Conservation (phyloP, 2,329 filamentous ascomycete species). For the Scedosporium boydii region DNA sequence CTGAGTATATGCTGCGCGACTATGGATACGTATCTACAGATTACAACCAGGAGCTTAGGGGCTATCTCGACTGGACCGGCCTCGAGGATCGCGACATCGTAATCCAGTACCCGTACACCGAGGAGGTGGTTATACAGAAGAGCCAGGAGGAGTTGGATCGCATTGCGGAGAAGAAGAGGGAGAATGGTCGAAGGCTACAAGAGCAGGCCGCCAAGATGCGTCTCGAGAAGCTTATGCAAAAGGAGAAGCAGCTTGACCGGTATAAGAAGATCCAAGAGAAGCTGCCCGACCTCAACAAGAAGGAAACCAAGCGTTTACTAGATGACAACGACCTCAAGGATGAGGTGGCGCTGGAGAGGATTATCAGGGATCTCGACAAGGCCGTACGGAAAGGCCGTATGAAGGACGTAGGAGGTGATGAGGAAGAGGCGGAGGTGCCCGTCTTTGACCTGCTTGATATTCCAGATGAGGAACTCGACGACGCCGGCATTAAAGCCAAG, state of each 20-base stretch:
- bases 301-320: slow-evolving; percentile 76
- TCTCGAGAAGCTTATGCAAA: slow-evolving; percentile 86
- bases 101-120: slow-evolving; percentile 87
- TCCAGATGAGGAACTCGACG: slow-evolving; percentile 86
- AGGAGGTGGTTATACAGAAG: slow-evolving; percentile 84
- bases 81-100: slow-evolving; percentile 83
- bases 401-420: slow-evolving; percentile 78
- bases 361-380: slow-evolving; percentile 82
- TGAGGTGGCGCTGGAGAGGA: slow-evolving; percentile 73
- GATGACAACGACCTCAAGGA: slow-evolving; percentile 91
- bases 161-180: slow-evolving; percentile 88
- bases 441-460: slow-evolving; percentile 83
- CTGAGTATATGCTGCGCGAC: slow-evolving; percentile 76
- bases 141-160: slow-evolving; percentile 85
- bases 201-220: slow-evolving; percentile 97
- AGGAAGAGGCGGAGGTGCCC: slow-evolving; percentile 72
- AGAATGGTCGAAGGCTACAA: slow-evolving; percentile 82
- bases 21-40: slow-evolving; percentile 84
- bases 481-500: slow-evolving; percentile 84
- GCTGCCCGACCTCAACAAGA: slow-evolving; percentile 72
- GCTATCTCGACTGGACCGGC: slow-evolving; percentile 82
- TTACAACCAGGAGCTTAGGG: slow-evolving; percentile 68
- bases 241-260: slow-evolving; percentile 91
- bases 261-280: slow-evolving; percentile 74
- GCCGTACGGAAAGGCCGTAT: slow-evolving; percentile 83